Evolutionary conservation across 2,329 filamentous ascomycete species (phyloP).

Genomic region (Fusarium bactridioides): DNA sequence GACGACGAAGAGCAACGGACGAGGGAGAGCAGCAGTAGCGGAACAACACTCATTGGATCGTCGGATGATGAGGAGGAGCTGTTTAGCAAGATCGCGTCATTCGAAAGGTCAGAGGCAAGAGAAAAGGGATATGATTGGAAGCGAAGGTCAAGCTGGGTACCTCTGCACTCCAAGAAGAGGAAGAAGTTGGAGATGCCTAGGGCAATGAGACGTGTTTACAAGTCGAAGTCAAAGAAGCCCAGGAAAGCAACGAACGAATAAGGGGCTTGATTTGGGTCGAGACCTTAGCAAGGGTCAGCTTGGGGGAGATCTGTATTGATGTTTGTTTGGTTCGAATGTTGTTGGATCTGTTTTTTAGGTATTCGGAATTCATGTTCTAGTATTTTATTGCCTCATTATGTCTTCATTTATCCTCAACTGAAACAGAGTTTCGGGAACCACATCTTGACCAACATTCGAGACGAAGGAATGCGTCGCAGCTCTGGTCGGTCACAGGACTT

Average conservation of each 20-base stretch:
- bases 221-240: not conserved
- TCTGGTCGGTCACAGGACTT: not conserved
- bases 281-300: not conserved
- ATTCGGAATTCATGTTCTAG: not conserved
- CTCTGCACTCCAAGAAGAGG: not conserved
- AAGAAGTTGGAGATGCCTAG: not conserved
- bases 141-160: slow-evolving; percentile 11
- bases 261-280: not conserved
- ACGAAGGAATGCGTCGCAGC: not conserved
- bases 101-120: not conserved
- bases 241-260: not conserved
- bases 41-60: not conserved
- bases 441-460: not conserved
- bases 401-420: not conserved
- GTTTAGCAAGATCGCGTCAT: not conserved
- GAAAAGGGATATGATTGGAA: slow-evolving; percentile 8
- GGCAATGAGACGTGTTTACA: not conserved
- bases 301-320: not conserved
- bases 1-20: not conserved
- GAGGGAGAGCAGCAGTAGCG: slow-evolving; percentile 10
- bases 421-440: not conserved
- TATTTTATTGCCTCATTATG: not conserved
- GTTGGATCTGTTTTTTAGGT: not conserved
- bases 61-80: not conserved
- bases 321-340: not conserved